These are phyloP conservation scores for Arthrobotrys conoides DNA, from an alignment of 2,329 filamentous ascomycete genomes.

Conservation along the genomic window DNA sequence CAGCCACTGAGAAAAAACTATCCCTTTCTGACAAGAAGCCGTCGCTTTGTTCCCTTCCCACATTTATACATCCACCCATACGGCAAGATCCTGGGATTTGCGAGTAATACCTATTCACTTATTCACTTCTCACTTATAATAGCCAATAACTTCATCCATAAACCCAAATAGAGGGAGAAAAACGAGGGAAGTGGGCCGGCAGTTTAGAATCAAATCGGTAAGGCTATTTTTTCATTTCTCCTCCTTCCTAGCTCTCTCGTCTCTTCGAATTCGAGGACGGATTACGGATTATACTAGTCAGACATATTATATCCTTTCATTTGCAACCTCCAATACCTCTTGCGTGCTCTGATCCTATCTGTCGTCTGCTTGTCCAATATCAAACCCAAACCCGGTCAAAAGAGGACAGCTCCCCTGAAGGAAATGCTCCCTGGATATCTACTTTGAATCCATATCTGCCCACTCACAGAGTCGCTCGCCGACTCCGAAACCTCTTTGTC, in stretches of 20 bases:
- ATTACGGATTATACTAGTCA: no score
- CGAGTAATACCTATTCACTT: constrained; percentile 27
- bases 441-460: neutral
- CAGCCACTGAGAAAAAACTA: constrained; percentile 8
- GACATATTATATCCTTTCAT: neutral
- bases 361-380: constrained; percentile 38
- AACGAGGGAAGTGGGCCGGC: constrained; percentile 15
- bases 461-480: constrained; percentile 25
- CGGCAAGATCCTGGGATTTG: constrained; percentile 34
- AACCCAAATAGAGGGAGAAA: constrained; percentile 25
- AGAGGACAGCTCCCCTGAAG: constrained; percentile 16
- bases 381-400: constrained; percentile 1
- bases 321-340: neutral
- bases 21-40: constrained; percentile 36
- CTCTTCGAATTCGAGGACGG: neutral
- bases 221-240: constrained; percentile 34
- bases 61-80: constrained; percentile 18
- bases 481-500: constrained; percentile 31
- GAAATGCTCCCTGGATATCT: constrained; percentile 17
- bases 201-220: constrained; percentile 35
- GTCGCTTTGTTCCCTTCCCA: constrained; percentile 56
- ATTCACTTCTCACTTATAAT: constrained; percentile 26
- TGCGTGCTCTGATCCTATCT: constrained; percentile 1
- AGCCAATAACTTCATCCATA: constrained; percentile 35
- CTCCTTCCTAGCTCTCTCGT: constrained; percentile 8